Base-by-base conservation (phyloP, 2,329 filamentous ascomycete species). In the Cytospora paraplurivora region DNA sequence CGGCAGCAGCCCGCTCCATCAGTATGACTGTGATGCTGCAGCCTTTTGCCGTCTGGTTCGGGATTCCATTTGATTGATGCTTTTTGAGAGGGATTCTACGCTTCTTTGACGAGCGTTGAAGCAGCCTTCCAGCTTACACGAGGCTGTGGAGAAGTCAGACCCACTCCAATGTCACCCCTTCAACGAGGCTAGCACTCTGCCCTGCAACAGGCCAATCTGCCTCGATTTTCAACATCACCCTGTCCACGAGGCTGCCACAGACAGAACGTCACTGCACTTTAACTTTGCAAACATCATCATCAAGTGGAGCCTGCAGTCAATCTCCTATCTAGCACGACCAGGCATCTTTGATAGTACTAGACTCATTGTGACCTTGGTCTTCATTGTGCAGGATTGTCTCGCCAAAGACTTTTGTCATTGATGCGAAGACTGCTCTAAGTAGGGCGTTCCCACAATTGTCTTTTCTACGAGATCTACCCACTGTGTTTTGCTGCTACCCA, bases 61-160 rank as follows among this genome's bases (percentile, higher is more conserved):
- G 44, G n/a, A 10, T 47, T n/a, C 44, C 12, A 21, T 47, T 19
- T 7, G n/a, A 47, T 47, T 47, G 44, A 21, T 10, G 5, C 12
- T 10, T 12, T 47, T n/a, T n/a, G 44, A 7, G 21, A 19, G n/a
- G 21, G n/a, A 10, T 19, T 7, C 5, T 19, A 19, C 10, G 35
- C 35, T 37, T 37, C 35, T 37, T 13, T 27, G 27, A 37, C 2
- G n/a, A 47, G 44, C n/a, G n/a, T 19, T 19, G n/a, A 47, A 47
- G 44, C n/a, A 47, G 44, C 44, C 44, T 47, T 11, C 44, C 44
- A 47, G 44, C 44, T 47, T 47, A 47, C 44, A 47, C 44, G 44
- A 47, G 44, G 44, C 44, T 47, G n/a, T 47, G 44, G 44, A 15
- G 44, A 21, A 47, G 44, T 5, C n/a, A 47, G 44, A 47, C 17